phyloP scores from a whole-genome alignment of 805 yeast species.

The Zygosaccharomyces pseudorouxii region DNA sequence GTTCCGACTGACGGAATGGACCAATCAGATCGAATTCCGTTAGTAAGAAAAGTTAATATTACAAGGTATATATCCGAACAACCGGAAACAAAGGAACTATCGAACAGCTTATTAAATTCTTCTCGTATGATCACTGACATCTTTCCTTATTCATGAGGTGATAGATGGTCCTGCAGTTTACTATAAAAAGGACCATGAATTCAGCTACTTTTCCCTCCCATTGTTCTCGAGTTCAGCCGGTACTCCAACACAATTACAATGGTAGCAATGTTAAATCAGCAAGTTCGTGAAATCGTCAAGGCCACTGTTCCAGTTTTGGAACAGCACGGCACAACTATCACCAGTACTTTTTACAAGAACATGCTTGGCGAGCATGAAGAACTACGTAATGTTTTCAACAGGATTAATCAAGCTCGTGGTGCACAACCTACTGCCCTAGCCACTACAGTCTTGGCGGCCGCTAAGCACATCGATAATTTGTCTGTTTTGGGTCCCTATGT shows the following conservation, averaged over 20 bases:
- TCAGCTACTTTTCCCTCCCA: not conserved
- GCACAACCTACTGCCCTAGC: slow-evolving; percentile 64
- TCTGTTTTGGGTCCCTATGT: slow-evolving; percentile 51
- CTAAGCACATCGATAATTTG: slow-evolving; percentile 57
- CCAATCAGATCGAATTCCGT: slow-evolving; percentile 4
- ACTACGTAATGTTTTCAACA: slow-evolving; percentile 57
- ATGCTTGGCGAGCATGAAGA: slow-evolving; percentile 53
- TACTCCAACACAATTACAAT: not conserved
- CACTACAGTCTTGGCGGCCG: slow-evolving; percentile 55
- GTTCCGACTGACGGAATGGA: not conserved
- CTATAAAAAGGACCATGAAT: not conserved
- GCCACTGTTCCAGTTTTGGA: slow-evolving; percentile 55
- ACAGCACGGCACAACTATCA: slow-evolving; percentile 49
- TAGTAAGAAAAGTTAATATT: slow-evolving; percentile 1
- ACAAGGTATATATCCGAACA: not conserved
- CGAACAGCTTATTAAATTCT: not conserved
- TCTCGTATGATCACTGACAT: not conserved
- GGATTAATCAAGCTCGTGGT: slow-evolving; percentile 48
- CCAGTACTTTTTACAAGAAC: slow-evolving; percentile 49
- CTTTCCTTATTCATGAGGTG: not conserved
- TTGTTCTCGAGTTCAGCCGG: too few species aligned
- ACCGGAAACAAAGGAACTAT: not conserved
- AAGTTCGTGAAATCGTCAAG: slow-evolving; percentile 38
- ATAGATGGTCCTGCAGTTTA: not conserved
- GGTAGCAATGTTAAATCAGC: slow-evolving; percentile 28